Evolutionary conservation across 129 eudicot species (phyloP), one percentile per base, ranked within the genome.

Genomic region (Centrapalus pauciflorus): DNA sequence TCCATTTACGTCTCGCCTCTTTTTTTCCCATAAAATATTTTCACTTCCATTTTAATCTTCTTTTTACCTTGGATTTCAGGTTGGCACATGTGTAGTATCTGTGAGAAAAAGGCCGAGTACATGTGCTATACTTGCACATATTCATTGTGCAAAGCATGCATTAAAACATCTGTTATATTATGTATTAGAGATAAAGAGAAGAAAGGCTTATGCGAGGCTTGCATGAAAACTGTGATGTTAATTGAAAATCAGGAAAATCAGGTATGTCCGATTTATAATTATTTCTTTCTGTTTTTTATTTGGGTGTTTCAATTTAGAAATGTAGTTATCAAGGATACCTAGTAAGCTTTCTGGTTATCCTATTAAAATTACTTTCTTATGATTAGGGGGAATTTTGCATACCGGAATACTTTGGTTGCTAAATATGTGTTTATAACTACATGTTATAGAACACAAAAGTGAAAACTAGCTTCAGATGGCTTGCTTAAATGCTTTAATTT

Each of bases 171-270:
- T 34, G 91, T 70, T 46, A 57, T 92, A 43, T 76, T 82, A 59
- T 88, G 98, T 77, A 86, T 92, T 67, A 80, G 95, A 83, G 96
- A 85, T 76, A 80, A 89, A 84, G 95, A 85, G 78, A 92, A 81
- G 79, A 92, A 82, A 78, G 91, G 98, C 24, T 82, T 92, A 57
- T 92, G 98, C 45, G 91, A 82, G 79, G 70, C 87, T 33, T 92
- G 98, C 89, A 92, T 85, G 87, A 77, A 72, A 69, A 72, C 74
- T 17, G 95, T 92, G 56, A 81, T 50, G 84, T 63, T 75, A 77
- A 82, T 88, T 56, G 98, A 85, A 75, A 82, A 80, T 40, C 68
- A 46, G 29, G 85, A 71, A 35, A 75, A 76, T 30, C 82, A 81
- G 82, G 90, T 88, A 84, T 68, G 66, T 26, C 43, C 46, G 20